Base-by-base conservation (phyloP, 441 rosid genomes). In the Cnidoscolus chayamansa region DNA sequence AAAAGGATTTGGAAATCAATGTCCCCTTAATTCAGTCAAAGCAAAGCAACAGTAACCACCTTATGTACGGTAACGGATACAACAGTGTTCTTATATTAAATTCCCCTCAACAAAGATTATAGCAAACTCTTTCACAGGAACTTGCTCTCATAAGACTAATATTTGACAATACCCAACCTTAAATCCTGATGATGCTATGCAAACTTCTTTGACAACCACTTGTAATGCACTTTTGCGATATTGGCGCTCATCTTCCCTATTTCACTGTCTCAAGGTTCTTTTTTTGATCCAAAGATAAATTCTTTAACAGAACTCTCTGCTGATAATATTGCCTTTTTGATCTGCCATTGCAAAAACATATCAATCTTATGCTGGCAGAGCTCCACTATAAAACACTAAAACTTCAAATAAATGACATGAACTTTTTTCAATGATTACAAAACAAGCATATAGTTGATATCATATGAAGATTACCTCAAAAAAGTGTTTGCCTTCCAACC, bases 241-340 rank as follows among this genome's bases (percentile, higher is more conserved):
- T 68, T 31, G 49, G 79, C 75, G 63, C 66, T 74, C 73, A 37
- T 70, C 65, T 75, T 69, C 56, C 57, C 74, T 48, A 49, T 70
- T 11, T 71, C 67, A 66, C 67, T 76, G 62, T 55, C 87, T 72
- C 40, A n/a, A 16, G 81, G 73, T 63, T 80, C 80, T 55, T 79
- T 77, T 56, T 81, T 84, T 9, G 90, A 76, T 76, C 90, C 94
- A 56, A 87, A 76, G 72, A 92, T 49, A 40, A 79, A 86, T 53
- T 82, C 89, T 73, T 88, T 90, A 37, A 81, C 77, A 1, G 86
- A 88, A 57, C 72, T 82, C 81, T 89, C 84, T 0, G 80, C 95
- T 25, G 89, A 87, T 60, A 73, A 56, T 75, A 93, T 87, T 35
- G 81, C 85, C 75, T 77, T 82, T 78, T 86, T 89, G 67, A 92